Evolutionary conservation across 2,329 filamentous ascomycete genomes (phyloP), one percentile per base, ranked within the genome.

Genomic region (Pseudogymnoascus sp.): DNA sequence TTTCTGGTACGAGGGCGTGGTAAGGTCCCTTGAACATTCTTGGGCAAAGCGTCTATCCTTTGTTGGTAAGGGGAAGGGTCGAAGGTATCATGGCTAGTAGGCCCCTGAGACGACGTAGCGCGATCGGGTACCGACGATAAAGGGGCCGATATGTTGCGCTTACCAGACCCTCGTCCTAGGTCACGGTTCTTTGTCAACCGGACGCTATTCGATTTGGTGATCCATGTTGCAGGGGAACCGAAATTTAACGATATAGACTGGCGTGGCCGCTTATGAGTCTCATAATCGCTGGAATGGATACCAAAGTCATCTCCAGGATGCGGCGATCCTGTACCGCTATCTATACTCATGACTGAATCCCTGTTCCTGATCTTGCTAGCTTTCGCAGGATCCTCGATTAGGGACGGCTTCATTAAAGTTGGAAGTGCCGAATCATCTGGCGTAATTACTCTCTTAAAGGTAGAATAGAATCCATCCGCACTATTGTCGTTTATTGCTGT

Each of bases 201-300:
- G 62, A 86, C 71, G 73, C 84, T 87, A 63, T 82, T 80, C 7
- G 80, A 77, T 71, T 77, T 81, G 36, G 81, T 75, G 66, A 85
- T 81, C 83, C 84, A 86, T 60, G 76, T 81, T 60, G 76, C 77
- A 14, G 84, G 79, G 1, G 84, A 82, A 65, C 78, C 78, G 65
- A 87, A 83, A 63, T 85, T 83, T 78, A 84, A 81, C 14, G 85
- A 86, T 26, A 83, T 75, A 14, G 85, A 86, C 64, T 81, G 79
- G 62, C 77, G 78, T 11, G 81, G 75, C 61, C 73, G 76, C 68
- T 78, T 80, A 6, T 78, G 77, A 1, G 77, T 78, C 29, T 73
- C 73, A 39, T 79, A 76, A 3, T 70, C 70, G 21, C 63, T 66
- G 6, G 69, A n/a, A 34, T 57, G 51, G 26, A 34, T 57, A 1